phyloP scores from a whole-genome alignment of 345 rosid genomes.

The Eucalyptus pumila region DNA sequence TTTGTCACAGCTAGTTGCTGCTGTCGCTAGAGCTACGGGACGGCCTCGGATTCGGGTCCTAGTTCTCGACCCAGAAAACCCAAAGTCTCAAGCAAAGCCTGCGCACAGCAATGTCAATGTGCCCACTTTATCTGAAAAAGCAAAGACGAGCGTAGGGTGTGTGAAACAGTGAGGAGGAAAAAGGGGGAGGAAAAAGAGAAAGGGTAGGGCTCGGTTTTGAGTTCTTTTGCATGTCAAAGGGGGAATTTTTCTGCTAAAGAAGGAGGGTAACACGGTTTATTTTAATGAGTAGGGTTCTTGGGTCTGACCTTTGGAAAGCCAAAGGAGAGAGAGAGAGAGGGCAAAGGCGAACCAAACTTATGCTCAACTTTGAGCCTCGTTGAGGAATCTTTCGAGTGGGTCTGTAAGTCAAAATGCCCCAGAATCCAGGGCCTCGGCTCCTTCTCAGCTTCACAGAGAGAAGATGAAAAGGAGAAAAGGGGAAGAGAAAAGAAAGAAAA shows the following conservation, averaged over 20 bases:
- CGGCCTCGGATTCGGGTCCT: background rate
- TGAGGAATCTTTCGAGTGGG: slow-evolving; percentile 40
- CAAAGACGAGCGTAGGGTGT: background rate
- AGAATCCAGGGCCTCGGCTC: slow-evolving; percentile 8
- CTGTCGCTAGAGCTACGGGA: background rate
- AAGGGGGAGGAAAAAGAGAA: background rate
- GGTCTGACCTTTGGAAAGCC: slow-evolving; percentile 42
- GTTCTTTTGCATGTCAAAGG: slow-evolving; percentile 19
- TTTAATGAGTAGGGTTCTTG: background rate
- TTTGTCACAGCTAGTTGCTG: background rate
- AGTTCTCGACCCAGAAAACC: background rate
- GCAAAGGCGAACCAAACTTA: background rate
- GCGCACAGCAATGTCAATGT: background rate
- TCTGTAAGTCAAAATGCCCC: slow-evolving; percentile 45
- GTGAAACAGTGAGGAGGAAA: background rate
- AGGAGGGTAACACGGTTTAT: background rate
- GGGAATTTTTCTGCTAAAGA: background rate
- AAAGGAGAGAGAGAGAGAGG: slow-evolving; percentile 25
- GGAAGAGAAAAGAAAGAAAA: background rate
- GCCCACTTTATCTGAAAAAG: background rate
- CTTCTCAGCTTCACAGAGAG: background rate
- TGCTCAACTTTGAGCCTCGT: slow-evolving; percentile 29
- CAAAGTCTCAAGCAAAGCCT: background rate
- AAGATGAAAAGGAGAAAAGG: background rate
- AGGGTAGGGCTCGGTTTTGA: background rate